Base-by-base conservation (phyloP, 306 rosid species). In the Citrullus colocynthis region DNA sequence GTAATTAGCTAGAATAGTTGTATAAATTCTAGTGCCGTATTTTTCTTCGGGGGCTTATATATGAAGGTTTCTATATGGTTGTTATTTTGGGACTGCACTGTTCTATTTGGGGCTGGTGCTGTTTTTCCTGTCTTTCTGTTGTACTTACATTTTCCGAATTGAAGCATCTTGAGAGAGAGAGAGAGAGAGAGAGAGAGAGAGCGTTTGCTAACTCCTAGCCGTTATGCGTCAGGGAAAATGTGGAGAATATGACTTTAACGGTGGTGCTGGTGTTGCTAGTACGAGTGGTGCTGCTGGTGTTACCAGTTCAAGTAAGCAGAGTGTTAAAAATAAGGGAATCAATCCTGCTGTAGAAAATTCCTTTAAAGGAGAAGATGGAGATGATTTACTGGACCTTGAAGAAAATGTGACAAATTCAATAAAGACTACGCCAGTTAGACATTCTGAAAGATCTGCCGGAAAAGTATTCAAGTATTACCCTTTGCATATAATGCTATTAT, bases 201-300 rank as follows among this genome's bases (percentile, higher is more conserved):
- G 21, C 69, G 36, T 36, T 78, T 83, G 74, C 57, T 73, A 45
- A 67, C 51, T 59, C 54, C 39, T 60, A 18, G 67, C 28, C 61
- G 52, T 83, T 48, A 51, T 58, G 55, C 72, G 83, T 84, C 89
- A 94, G 98, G 97, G 85, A 77, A 79, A 82, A 0, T 82, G 79
- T 64, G 55, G 82, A 51, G 96, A 90, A 54, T 86, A 28, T 79
- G 96, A 88, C 85, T 92, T 95, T 70, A 89, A 89, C 81, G 97
- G 96, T 66, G 98, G 94, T 65, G 91, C 89, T 6, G 94, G 97
- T 63, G 86, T 83, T 37, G 41, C 88, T 73, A 78, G 88, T 79
- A 77, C 18, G 56, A 51, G 51, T 45, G 51, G 51, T 6, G 51
- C 0, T 45, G 51, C 51, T 45, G 51, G 52, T 48, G 54, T 48